Percentiles rank a stretch among this genome's conserved stretches.
phyloP scores from a whole-genome alignment of 1,284 basidiomycete species.

The Schizopora paradoxa region DNA sequence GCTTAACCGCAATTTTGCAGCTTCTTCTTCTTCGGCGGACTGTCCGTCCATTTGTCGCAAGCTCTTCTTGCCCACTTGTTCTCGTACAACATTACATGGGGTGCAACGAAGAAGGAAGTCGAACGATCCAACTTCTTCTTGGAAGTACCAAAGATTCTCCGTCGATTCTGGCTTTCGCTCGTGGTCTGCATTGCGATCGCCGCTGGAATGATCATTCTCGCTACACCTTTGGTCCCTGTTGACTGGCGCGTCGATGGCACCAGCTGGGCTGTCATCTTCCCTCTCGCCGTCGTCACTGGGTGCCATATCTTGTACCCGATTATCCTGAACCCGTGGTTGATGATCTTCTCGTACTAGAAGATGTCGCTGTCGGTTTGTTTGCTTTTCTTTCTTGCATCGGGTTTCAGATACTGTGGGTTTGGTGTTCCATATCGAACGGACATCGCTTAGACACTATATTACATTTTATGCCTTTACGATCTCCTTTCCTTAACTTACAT shows the following conservation, averaged over 20 bases:
- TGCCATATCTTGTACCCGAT: slow-evolving; percentile 73
- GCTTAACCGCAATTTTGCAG: slow-evolving; percentile 36
- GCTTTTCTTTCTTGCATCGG: too few relatives aligned
- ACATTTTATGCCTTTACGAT: too few relatives aligned
- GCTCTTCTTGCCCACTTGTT: slow-evolving; percentile 78
- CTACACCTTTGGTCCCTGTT: slow-evolving; percentile 44
- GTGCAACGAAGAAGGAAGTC: slow-evolving; percentile 75
- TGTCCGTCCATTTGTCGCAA: slow-evolving; percentile 67
- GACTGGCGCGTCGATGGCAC: slow-evolving; percentile 57
- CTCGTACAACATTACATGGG: slow-evolving; percentile 82
- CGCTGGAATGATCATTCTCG: slow-evolving; percentile 50
- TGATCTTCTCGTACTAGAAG: slow-evolving; percentile 67
- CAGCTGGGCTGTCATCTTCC: slow-evolving; percentile 67
- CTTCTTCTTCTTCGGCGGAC: slow-evolving; percentile 81
- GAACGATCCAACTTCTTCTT: slow-evolving; percentile 83
- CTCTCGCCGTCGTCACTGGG: slow-evolving; percentile 56
- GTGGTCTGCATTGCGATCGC: slow-evolving; percentile 44
- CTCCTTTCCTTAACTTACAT: too few relatives aligned
- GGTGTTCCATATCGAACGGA: too few relatives aligned
- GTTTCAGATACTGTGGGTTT: too few relatives aligned
- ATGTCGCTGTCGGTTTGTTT: too few relatives aligned
- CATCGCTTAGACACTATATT: too few relatives aligned
- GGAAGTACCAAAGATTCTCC: slow-evolving; percentile 77
- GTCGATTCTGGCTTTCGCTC: slow-evolving; percentile 66
- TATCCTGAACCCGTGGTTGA: slow-evolving; percentile 70